Conservation (phyloP, 2,329 filamentous ascomycete genomes). For the Beauveria sp. region DNA sequence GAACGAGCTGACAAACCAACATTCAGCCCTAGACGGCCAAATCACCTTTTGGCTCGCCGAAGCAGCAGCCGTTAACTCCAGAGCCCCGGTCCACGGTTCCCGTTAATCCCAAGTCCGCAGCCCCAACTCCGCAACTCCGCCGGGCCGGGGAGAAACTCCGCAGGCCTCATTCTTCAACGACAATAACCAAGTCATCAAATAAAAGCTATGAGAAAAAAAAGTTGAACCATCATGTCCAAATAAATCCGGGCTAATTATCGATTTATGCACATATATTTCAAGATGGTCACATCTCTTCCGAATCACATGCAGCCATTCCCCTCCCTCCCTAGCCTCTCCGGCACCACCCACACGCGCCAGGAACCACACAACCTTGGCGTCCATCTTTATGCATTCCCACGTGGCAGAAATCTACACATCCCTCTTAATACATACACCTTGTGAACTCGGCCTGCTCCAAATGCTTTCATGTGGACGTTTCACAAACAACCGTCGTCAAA, state of each 20-base stretch:
- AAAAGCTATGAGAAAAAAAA: background rate
- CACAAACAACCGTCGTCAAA: too few relatives aligned
- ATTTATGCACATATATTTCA: too few relatives aligned
- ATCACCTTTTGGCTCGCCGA: too few relatives aligned
- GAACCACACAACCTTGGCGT: background rate
- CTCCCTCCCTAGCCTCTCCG: background rate
- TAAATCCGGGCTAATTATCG: too few relatives aligned
- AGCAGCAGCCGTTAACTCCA: background rate
- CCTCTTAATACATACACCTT: background rate
- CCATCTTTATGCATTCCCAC: background rate
- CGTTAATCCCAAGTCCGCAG: too few relatives aligned
- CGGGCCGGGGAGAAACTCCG: background rate
- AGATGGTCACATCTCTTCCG: background rate
- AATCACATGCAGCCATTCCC: too few relatives aligned
- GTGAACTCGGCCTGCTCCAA: too few relatives aligned
- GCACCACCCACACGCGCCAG: background rate
- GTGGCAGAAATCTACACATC: background rate
- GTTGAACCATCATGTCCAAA: background rate
- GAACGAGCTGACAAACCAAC: background rate
- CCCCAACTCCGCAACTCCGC: background rate
- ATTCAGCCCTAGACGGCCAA: background rate
- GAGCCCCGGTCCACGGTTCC: too few relatives aligned
- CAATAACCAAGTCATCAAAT: background rate
- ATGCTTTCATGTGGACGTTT: too few relatives aligned
- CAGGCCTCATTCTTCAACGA: too few relatives aligned